Evolutionary conservation across 202 grass and related monocot species (phyloP).

Genomic region (Cymbopogon flexuosus): DNA sequence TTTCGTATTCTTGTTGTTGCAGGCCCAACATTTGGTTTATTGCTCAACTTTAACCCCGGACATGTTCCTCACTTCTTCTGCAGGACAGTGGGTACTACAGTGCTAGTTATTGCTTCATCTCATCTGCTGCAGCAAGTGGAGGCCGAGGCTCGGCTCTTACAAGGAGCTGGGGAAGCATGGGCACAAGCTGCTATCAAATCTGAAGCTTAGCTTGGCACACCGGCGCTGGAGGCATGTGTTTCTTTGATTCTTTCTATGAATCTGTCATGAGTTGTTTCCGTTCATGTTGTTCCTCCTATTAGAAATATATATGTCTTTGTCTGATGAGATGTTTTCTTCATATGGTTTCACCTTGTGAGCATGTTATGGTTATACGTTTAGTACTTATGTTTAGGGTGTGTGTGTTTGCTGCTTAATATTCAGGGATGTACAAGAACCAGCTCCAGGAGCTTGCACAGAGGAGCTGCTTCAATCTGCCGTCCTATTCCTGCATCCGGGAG

Average conservation of each 20-base stretch:
- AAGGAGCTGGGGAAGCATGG: not conserved
- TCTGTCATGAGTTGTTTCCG: not conserved
- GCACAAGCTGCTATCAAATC: not conserved
- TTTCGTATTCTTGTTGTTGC: slow-evolving; percentile 22
- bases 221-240: not conserved
- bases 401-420: slow-evolving; percentile 2
- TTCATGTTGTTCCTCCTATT: not conserved
- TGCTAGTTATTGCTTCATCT: not conserved
- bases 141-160: not conserved
- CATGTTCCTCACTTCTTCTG: slow-evolving; percentile 36
- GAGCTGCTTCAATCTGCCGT: slow-evolving; percentile 77
- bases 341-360: not conserved
- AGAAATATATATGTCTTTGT: not conserved
- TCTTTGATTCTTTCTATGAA: not conserved
- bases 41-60: slow-evolving; percentile 23
- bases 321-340: not conserved
- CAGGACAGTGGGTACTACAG: slow-evolving; percentile 38
- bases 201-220: slow-evolving; percentile 17
- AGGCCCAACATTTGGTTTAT: slow-evolving; percentile 19
- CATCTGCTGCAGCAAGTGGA: slow-evolving; percentile 22
- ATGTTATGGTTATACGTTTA: not conserved
- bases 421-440: slow-evolving; percentile 73
- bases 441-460: slow-evolving; percentile 79
- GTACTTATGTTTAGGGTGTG: not conserved
- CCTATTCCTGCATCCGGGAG: slow-evolving; percentile 60